Percentiles rank a stretch among this genome's conserved stretches.
Conservation (phyloP, 2,329 filamentous ascomycete species). For the Coniochaeta hoffmannii region DNA sequence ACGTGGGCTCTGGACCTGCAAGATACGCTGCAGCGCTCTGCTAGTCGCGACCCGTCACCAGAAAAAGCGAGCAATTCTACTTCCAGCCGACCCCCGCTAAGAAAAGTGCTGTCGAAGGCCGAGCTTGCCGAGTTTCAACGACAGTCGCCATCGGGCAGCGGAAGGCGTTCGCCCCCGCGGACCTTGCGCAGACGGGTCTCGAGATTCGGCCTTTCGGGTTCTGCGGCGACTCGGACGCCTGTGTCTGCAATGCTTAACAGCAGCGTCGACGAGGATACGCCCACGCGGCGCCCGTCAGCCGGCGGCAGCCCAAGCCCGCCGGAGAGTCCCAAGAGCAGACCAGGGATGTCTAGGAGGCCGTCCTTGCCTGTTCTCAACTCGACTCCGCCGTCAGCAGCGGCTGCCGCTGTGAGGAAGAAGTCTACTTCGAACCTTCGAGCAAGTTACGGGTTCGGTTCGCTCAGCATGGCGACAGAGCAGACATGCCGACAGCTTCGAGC, state of each 20-base stretch:
- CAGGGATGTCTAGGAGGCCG: constrained; percentile 39
- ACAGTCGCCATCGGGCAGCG: constrained; percentile 30
- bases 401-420: constrained; percentile 36
- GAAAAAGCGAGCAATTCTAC: constrained; percentile 37
- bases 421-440: constrained; percentile 37
- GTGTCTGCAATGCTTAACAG: constrained; percentile 30
- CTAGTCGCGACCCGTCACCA: constrained; percentile 47
- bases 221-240: constrained; percentile 30
- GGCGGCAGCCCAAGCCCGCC: constrained; percentile 37
- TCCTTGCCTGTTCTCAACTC: constrained; percentile 44
- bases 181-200: constrained; percentile 48
- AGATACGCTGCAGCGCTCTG: constrained; percentile 31
- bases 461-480: constrained; percentile 59
- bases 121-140: constrained; percentile 76
- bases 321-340: constrained; percentile 35
- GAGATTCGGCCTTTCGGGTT: constrained; percentile 33
- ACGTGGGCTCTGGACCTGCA: constrained; percentile 58
- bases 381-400: constrained; percentile 15
- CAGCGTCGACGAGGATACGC: constrained; percentile 35
- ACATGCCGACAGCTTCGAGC: constrained; percentile 53
- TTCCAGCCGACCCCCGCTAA: constrained; percentile 62
- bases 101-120: constrained; percentile 78
- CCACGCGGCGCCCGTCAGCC: constrained; percentile 39
- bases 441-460: constrained; percentile 39
- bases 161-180: constrained; percentile 49